These are phyloP conservation scores for Elsinoe ampelina DNA, from an alignment of 2,329 filamentous ascomycete genomes.

Conservation along the genomic window DNA sequence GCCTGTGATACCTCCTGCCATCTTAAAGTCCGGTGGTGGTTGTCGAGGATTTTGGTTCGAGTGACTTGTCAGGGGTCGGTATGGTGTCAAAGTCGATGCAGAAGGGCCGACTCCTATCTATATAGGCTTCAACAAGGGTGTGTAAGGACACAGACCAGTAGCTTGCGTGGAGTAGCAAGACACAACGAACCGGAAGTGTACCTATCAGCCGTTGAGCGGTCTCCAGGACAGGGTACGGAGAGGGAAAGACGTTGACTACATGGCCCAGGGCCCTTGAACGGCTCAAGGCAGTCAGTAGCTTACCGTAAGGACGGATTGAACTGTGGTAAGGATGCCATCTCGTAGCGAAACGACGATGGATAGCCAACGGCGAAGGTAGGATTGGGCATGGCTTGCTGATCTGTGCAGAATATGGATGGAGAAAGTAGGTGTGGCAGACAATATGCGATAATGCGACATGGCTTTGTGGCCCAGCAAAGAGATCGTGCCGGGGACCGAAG, in stretches of 20 bases:
- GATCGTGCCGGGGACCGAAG: not conserved
- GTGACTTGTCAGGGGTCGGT: not conserved
- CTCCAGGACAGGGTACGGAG: not conserved
- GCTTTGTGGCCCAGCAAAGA: not conserved
- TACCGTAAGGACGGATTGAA: not conserved
- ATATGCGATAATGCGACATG: constrained; percentile 6
- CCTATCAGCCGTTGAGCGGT: constrained; percentile 4
- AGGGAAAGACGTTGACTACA: too few relatives aligned
- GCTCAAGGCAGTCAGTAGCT: constrained; percentile 1
- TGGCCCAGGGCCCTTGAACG: not conserved
- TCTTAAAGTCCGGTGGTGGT: not conserved
- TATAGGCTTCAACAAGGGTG: not conserved
- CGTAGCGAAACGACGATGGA: constrained; percentile 2
- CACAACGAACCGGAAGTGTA: not conserved
- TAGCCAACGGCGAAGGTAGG: not conserved
- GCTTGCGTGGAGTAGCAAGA: constrained; percentile 2
- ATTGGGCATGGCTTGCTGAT: not conserved
- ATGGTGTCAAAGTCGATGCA: not conserved
- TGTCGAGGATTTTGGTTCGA: not conserved
- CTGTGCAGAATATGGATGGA: not conserved
- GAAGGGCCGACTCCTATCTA: not conserved
- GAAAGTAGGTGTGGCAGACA: constrained; percentile 2
- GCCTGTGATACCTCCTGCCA: not conserved
- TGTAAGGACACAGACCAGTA: not conserved
- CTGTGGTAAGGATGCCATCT: not conserved